These are phyloP conservation scores for Euphorbia tirucalli DNA, from an alignment of 345 rosid genomes.

Conservation along the genomic window DNA sequence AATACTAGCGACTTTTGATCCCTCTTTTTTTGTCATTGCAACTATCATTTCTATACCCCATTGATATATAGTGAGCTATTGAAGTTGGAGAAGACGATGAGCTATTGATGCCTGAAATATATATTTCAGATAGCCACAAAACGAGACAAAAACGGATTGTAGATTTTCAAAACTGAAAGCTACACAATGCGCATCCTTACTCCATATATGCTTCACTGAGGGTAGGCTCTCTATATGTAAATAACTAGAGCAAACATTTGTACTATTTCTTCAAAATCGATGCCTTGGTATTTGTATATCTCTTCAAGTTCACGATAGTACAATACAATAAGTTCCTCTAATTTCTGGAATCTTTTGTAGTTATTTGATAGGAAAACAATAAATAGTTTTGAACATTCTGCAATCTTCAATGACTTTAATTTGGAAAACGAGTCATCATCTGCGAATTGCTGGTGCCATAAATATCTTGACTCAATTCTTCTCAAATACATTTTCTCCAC, in stretches of 20 bases:
- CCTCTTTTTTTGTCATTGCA: no score
- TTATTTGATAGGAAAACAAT: background rate
- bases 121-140: background rate
- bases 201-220: background rate
- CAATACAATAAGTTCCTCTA: background rate
- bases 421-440: background rate
- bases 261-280: no score
- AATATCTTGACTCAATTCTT: no score
- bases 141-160: no score
- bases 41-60: no score
- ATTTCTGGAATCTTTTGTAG: background rate
- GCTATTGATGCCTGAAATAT: no score
- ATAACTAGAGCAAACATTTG: background rate
- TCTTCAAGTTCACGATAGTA: background rate
- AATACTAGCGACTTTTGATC: no score
- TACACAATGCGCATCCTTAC: no score
- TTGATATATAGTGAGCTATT: background rate
- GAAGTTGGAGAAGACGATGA: no score
- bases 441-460: background rate
- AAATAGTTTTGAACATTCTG: background rate
- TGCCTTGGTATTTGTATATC: background rate
- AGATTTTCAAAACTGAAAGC: no score
- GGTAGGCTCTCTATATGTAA: rapidly evolving
- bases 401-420: background rate
- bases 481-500: no score